These are phyloP conservation scores for Chlorociboria aeruginascens DNA, from an alignment of 495 filamentous ascomycete genomes.

Conservation along the genomic window DNA sequence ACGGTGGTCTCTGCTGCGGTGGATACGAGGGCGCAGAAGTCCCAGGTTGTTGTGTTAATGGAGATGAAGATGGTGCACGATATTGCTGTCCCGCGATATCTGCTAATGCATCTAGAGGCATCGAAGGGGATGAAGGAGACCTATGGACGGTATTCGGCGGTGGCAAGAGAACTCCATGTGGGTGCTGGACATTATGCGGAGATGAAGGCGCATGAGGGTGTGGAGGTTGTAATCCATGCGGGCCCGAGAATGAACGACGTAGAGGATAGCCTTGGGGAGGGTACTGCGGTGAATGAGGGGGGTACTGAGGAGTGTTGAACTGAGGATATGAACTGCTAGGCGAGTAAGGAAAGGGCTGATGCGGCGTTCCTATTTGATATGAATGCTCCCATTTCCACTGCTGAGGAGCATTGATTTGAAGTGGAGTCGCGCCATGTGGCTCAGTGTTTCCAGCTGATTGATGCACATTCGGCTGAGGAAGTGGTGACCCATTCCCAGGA, in stretches of 20 bases:
- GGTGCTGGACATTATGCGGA: conserved; percentile 12
- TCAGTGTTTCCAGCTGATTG: conserved; percentile 7
- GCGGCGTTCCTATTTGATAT: conserved; percentile 21
- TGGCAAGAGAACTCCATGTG: conserved; percentile 7
- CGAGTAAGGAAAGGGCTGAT: conserved; percentile 8
- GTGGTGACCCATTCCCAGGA: background rate
- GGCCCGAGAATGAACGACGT: conserved; percentile 14
- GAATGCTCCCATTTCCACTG: conserved; percentile 36
- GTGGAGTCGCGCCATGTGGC: conserved; percentile 10
- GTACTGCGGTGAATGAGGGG: background rate
- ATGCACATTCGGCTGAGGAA: conserved; percentile 1
- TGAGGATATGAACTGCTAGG: background rate
- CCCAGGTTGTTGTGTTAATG: conserved; percentile 14
- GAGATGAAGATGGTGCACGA: conserved; percentile 13
- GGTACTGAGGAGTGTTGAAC: conserved; percentile 8
- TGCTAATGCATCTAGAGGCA: conserved; percentile 15
- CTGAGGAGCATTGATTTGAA: conserved; percentile 3
- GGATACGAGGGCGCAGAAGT: background rate
- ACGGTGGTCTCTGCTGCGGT: conserved; percentile 5
- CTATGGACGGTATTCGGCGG: conserved; percentile 7
- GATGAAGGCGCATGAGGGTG: conserved; percentile 16
- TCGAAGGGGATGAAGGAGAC: conserved; percentile 11
- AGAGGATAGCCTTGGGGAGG: background rate
- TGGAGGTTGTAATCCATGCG: conserved; percentile 18
- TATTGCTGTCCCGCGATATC: conserved; percentile 18